Evolutionary conservation across 441 rosid species (phyloP), one percentile per base, ranked within the genome.

Genomic region (Syzygium syzygioides): DNA sequence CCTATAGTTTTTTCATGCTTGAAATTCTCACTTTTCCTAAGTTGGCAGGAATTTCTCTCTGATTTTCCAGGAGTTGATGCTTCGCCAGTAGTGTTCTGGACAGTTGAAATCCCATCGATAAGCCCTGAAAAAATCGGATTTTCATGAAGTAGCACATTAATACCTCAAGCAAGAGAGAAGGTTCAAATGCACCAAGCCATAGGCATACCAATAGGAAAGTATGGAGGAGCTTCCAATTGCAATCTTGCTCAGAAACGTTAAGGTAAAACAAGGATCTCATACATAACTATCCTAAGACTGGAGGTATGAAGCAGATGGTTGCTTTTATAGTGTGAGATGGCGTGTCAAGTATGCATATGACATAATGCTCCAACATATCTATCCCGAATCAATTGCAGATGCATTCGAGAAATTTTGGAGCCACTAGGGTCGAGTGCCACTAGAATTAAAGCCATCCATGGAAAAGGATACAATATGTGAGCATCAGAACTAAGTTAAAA

Each of bases 31-130:
- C 55, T 79, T 55, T 90, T 90, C 57, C 66, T 53, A 52, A 56
- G 87, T 59, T 86, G 88, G 57, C 85, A 53, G 32, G 90, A 86
- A 37, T 50, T 80, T 28, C 92, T 83, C 83, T 76, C 87, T 57
- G 91, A 68, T 68, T 90, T 90, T 45, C 86, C 91, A 32, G 89
- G 89, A 66, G 91, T 85, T 12, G 93, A 90, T 56, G 93, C 87
- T 87, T 92, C 92, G 45, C 18, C 86, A 17, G 86, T 86, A 50
- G 79, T 34, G 55, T 88, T 89, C 88, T 89, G 87, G 54, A 71
- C 87, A 23, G 88, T 80, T 52, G 87, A 89, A 90, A 86, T 90
- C 88, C 87, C 41, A 48, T 91, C 91, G 86, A 52, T 48, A 71
- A 87, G 34, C 87, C 89, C 94, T 90, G 93, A 71, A 48, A 37